Percentiles rank a stretch among this genome's conserved stretches.
phyloP scores from a whole-genome alignment of 2,329 filamentous ascomycete genomes.

The Tolypocladium album region DNA sequence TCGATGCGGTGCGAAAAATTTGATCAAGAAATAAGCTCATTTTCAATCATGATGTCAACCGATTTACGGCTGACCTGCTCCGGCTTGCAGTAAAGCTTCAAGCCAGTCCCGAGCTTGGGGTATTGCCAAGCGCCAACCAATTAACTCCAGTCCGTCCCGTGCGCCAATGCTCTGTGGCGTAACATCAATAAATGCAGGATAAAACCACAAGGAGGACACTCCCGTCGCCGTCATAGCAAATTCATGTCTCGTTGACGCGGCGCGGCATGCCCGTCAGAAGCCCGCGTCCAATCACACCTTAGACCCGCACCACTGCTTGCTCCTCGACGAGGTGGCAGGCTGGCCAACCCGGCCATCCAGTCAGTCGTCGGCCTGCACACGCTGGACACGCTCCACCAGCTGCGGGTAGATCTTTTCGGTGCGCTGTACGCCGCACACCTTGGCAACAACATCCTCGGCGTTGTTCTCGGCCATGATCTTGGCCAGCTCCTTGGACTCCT shows the following conservation, averaged over 20 bases:
- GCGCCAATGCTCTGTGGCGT: conserved; percentile 11
- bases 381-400: conserved; percentile 68
- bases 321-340: background rate
- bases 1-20: background rate
- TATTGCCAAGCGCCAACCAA: background rate
- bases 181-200: conserved; percentile 1
- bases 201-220: conserved; percentile 1
- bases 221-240: conserved; percentile 3
- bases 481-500: conserved; percentile 78
- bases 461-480: conserved; percentile 69
- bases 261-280: background rate
- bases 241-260: conserved; percentile 4
- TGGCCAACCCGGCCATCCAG: conserved; percentile 5
- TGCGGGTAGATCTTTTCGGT: conserved; percentile 67
- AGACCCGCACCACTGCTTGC: background rate
- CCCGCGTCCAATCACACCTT: conserved; percentile 3
- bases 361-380: conserved; percentile 63
- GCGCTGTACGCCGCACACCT: conserved; percentile 72
- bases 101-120: background rate
- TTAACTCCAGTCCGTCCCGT: conserved; percentile 8
- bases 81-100: background rate
- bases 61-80: conserved; percentile 2
- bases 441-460: conserved; percentile 63
- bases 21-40: background rate
- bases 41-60: conserved; percentile 3